These are phyloP conservation scores for Talaromyces atroroseus DNA, from an alignment of 2,329 filamentous ascomycete species.

Conservation along the genomic window DNA sequence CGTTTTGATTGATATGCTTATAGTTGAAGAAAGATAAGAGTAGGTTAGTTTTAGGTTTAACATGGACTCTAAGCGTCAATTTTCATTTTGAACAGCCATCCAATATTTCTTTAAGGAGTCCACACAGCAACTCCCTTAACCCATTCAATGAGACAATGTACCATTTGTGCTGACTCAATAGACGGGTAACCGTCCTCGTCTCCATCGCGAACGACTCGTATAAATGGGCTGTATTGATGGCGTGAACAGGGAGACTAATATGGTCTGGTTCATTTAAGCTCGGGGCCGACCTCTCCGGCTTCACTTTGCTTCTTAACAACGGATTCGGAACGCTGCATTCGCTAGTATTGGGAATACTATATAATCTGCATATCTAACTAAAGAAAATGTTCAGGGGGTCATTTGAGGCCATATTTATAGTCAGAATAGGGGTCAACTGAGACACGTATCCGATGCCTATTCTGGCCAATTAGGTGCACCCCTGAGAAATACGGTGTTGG, in stretches of 20 bases:
- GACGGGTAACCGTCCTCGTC: constrained; percentile 9
- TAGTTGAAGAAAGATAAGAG: no score
- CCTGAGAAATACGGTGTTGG: no score
- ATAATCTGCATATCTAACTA: no score
- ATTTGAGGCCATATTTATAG: no score
- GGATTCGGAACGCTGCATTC: no score
- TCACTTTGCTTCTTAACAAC: constrained; percentile 10
- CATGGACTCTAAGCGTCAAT: background rate
- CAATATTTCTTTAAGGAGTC: constrained; percentile 2
- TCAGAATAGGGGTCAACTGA: no score
- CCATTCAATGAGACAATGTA: constrained; percentile 9
- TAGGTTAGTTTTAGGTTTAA: no score
- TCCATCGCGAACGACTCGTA: constrained; percentile 11
- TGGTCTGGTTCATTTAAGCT: constrained; percentile 2
- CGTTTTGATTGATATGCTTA: no score
- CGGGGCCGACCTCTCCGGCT: background rate
- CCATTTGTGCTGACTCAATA: constrained; percentile 8
- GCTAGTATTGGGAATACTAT: no score
- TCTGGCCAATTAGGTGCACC: no score
- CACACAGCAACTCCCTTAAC: constrained; percentile 9
- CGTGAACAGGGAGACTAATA: background rate
- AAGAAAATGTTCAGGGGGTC: no score
- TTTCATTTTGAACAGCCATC: background rate
- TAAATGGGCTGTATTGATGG: constrained; percentile 9
- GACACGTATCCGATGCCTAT: no score